Evolutionary conservation across 2,329 filamentous ascomycete genomes (phyloP), one percentile per base, ranked within the genome.

Genomic region (Camillea tinctor): DNA sequence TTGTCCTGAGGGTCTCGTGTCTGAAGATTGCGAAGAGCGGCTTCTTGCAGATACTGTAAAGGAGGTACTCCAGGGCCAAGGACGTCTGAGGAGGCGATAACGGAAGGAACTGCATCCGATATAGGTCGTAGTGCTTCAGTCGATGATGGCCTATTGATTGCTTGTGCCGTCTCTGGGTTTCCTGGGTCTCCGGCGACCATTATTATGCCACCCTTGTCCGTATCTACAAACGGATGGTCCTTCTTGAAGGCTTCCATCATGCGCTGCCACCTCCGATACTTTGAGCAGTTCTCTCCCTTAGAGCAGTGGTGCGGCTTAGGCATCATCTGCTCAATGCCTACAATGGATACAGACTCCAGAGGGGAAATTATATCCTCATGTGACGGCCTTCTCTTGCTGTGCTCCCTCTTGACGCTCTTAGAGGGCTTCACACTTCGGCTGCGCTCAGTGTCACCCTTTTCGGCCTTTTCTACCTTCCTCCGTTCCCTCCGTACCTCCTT

Each of bases 51-150:
- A 64, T 88, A 85, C 60, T 85, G 83, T 61, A 93, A 81, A 22
- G 88, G 81, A 21, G 89, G 83, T 13, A 88, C 73, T 52, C 73
- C 76, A 40, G 91, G 89, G 2, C 93, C 93, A 64, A 98, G 83
- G 11, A 96, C 84, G 75, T 97, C 94, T 1, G 93, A 97, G 0
- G 94, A 97, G 23, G 93, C 94, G 56, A 96, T 89, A 9, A 97
- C 83, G 1, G 93, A 97, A 9, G 90, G 91, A 3, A 89, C 85
- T 20, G 85, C 85, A 67, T 95, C 89, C 5, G 92, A 94, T 23
- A 87, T 80, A 11, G 91, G 90, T 50, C 89, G 86, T 64, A 84
- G 75, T 4, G 78, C 74, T 60, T 86, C 76, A 59, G 80, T 86
- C 68, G 70, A 81, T 70, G 76, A 80, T 72, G 58, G 82, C 30